Evolutionary conservation across 1,139 yeast species (phyloP).

Genomic region (Taphrina deformans): DNA sequence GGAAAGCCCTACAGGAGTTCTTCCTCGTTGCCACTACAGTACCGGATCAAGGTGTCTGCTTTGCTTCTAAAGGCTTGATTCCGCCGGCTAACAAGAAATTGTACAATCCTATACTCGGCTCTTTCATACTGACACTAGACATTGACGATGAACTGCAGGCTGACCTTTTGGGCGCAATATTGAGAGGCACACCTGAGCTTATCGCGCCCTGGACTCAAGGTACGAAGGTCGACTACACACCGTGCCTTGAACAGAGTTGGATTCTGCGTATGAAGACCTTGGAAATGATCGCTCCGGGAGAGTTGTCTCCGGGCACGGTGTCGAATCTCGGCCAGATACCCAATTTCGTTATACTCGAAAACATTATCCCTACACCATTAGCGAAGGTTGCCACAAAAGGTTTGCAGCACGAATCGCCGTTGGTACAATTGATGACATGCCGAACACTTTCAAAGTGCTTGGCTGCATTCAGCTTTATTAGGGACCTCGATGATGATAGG

Average conservation of each 20-base stretch:
- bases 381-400: constrained; percentile 63
- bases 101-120: constrained; percentile 66
- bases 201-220: constrained; percentile 61
- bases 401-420: constrained; percentile 54
- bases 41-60: constrained; percentile 60
- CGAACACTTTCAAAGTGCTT: constrained; percentile 61
- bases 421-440: constrained; percentile 66
- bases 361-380: constrained; percentile 67
- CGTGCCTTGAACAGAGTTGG: constrained; percentile 78
- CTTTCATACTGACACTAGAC: constrained; percentile 63
- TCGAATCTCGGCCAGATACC: constrained; percentile 41
- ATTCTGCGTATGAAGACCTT: constrained; percentile 67
- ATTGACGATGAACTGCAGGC: constrained; percentile 73
- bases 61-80: constrained; percentile 63
- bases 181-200: constrained; percentile 64
- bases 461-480: constrained; percentile 53
- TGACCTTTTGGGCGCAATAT: constrained; percentile 55
- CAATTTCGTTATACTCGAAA: constrained; percentile 51
- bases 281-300: constrained; percentile 58
- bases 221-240: constrained; percentile 59
- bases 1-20: constrained; percentile 50
- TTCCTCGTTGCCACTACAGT: constrained; percentile 56
- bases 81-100: constrained; percentile 43
- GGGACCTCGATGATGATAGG: constrained; percentile 47
- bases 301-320: constrained; percentile 44